Base-by-base conservation (phyloP, 441 rosid genomes). In the Raphanus hybrid region DNA sequence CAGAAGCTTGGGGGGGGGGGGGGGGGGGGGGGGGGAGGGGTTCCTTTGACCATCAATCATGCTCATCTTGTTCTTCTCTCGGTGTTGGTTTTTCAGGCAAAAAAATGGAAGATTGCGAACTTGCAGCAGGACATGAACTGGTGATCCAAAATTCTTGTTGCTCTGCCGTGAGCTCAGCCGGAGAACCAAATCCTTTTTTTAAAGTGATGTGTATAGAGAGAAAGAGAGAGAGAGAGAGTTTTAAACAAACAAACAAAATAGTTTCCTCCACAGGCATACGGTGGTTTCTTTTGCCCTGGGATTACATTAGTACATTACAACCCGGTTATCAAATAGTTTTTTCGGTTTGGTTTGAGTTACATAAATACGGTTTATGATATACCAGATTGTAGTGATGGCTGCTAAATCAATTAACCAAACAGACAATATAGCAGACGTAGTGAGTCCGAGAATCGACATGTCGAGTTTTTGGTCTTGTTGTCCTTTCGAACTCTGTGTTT, bases 81-180 rank as follows among this genome's bases (percentile, higher is more conserved):
- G 10, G 35, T 73, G 73, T 69, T 78, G 65, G 67, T 63, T 69
- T 23, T 41, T 58, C 70, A 79, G 82, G 82, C 82, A 79, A 32
- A 79, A 74, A 65, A 64, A 79, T 64, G 82, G 82, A 69, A 74
- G 58, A 70, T 70, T 74, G 68, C 82, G 82, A 75, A 79, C 79
- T 58, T 70, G 79, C 68, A 79, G 68, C 64, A 79, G 72, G 27
- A 79, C 79, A 34, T 78, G 78, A 73, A 18, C 34, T 64, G 64
- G 75, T 64, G 71, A 45, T 45, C 34, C 48, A 23, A 43, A 41
- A 6, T 15, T 54, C 27, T 11, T 64, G 48, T 8, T 39, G 8
- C 10, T 8, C 37, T 35, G 41, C 67, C 52, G 20, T 37, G 74
- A 67, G 66, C 73, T 78, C 70, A 78, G 41, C 74, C 8, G 8